phyloP scores from a whole-genome alignment of 495 filamentous ascomycete genomes.

The Talaromyces stipitatus region DNA sequence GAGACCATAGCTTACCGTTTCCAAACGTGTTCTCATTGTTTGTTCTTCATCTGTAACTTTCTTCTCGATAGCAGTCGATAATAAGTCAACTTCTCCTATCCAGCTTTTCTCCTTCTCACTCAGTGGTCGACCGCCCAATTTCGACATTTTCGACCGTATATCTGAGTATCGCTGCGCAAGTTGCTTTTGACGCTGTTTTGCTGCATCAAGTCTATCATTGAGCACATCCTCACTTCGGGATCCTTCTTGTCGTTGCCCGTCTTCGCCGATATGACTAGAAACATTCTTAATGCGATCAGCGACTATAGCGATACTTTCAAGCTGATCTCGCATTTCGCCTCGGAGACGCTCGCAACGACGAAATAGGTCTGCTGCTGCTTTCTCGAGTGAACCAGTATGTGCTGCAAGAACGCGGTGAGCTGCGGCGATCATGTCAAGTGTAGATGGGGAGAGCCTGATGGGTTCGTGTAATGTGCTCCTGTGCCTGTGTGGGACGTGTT shows the following conservation, averaged over 20 bases:
- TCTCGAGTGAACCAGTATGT: slow-evolving; percentile 64
- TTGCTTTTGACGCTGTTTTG: slow-evolving; percentile 49
- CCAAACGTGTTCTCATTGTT: slow-evolving; percentile 26
- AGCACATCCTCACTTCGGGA: slow-evolving; percentile 43
- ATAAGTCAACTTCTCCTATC: slow-evolving; percentile 51
- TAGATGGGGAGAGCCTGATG: slow-evolving; percentile 66
- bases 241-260: slow-evolving; percentile 30
- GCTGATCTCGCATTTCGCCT: slow-evolving; percentile 63
- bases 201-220: slow-evolving; percentile 51
- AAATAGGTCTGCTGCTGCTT: slow-evolving; percentile 77
- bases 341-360: slow-evolving; percentile 65
- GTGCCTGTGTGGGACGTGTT: slow-evolving; percentile 50
- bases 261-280: slow-evolving; percentile 52
- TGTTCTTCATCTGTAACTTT: slow-evolving; percentile 14
- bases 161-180: slow-evolving; percentile 57
- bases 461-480: slow-evolving; percentile 58
- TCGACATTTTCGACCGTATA: slow-evolving; percentile 52
- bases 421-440: slow-evolving; percentile 65
- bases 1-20: slow-evolving; percentile 23
- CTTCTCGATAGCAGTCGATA: slow-evolving; percentile 31
- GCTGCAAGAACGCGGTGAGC: slow-evolving; percentile 66
- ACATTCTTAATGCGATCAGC: slow-evolving; percentile 58
- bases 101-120: slow-evolving; percentile 68
- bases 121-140: slow-evolving; percentile 51
- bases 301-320: slow-evolving; percentile 59